A percentile compares a stretch with the other conserved stretches of the same genome.
Conservation (phyloP, 176 grass and related monocot genomes). For the Ensete glaucum region DNA sequence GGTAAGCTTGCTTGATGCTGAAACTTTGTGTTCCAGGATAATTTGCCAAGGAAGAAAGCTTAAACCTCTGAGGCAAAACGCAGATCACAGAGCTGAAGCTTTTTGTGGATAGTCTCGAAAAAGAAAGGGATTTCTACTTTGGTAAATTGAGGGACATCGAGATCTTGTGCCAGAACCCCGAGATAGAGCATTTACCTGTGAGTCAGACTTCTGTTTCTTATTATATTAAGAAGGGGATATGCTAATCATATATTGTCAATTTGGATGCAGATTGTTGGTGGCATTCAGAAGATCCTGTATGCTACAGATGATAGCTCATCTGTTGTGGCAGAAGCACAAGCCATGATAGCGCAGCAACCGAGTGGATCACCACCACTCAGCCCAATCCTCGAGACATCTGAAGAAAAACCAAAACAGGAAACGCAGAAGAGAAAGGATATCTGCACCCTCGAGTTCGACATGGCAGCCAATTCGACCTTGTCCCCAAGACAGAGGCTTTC, state of each 20-base stretch:
- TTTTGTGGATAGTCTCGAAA: conserved; percentile 85
- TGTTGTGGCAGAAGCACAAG: conserved; percentile 40
- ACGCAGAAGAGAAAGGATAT: conserved; percentile 74
- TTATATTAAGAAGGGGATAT: neutral
- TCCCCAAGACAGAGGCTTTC: conserved; percentile 60
- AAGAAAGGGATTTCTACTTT: conserved; percentile 98
- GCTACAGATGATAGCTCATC: conserved; percentile 47
- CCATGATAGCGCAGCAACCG: conserved; percentile 48
- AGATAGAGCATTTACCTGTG: conserved; percentile 64
- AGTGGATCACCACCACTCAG: conserved; percentile 40
- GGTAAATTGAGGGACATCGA: conserved; percentile 88
- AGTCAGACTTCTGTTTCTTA: neutral
- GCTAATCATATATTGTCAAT: conserved; percentile 3
- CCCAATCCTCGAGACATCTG: conserved; percentile 52
- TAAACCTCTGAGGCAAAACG: neutral
- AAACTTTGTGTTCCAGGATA: too few species aligned
- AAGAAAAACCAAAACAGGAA: conserved; percentile 49
- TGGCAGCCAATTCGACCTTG: conserved; percentile 39
- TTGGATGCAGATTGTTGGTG: conserved; percentile 43
- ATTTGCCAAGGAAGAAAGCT: too few species aligned
- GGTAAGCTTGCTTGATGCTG: conserved; percentile 14
- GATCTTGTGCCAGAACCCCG: conserved; percentile 68
- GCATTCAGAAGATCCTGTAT: conserved; percentile 69
- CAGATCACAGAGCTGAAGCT: conserved; percentile 96
- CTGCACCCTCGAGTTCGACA: conserved; percentile 52